Percentiles rank a stretch among this genome's conserved stretches.
These are phyloP conservation scores for Lachancea lanzarotensis DNA, from an alignment of 805 yeast species.

Conservation along the genomic window DNA sequence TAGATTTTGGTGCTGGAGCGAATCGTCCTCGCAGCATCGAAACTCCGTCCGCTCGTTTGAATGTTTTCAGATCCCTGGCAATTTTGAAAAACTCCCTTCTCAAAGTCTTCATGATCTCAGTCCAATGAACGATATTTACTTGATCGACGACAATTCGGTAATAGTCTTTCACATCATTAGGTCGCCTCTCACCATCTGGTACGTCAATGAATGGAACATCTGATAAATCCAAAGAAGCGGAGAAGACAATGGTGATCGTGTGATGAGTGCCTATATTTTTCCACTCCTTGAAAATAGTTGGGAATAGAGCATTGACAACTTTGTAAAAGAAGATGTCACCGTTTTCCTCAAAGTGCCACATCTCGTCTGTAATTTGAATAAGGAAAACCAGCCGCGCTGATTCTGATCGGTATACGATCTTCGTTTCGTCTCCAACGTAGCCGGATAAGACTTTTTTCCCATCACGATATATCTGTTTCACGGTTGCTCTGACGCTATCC, in stretches of 20 bases:
- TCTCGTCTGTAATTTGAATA: slow-evolving; percentile 85
- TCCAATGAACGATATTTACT: slow-evolving; percentile 84
- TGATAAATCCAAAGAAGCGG: slow-evolving; percentile 57
- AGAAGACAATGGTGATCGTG: slow-evolving; percentile 83
- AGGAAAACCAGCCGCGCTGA: slow-evolving; percentile 77
- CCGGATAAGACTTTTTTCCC: slow-evolving; percentile 72
- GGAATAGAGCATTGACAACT: slow-evolving; percentile 85
- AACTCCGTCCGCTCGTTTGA: slow-evolving; percentile 30
- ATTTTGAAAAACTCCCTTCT: slow-evolving; percentile 80
- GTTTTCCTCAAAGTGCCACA: slow-evolving; percentile 97
- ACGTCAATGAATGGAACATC: slow-evolving; percentile 48
- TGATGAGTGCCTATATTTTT: slow-evolving; percentile 82
- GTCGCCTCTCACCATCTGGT: slow-evolving; percentile 59
- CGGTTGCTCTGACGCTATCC: slow-evolving; percentile 54
- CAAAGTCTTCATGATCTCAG: slow-evolving; percentile 80
- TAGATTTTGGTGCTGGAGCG: slow-evolving; percentile 85
- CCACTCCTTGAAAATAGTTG: slow-evolving; percentile 85
- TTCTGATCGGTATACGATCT: slow-evolving; percentile 82
- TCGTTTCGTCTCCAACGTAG: slow-evolving; percentile 66
- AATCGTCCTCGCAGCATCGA: slow-evolving; percentile 51
- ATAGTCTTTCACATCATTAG: slow-evolving; percentile 64
- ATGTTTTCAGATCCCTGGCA: slow-evolving; percentile 60
- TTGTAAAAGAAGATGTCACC: slow-evolving; percentile 93
- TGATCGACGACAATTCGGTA: slow-evolving; percentile 94
- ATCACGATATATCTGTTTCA: slow-evolving; percentile 53